Conservation (phyloP, 2,329 filamentous ascomycete genomes). For the Claviceps arundinis region DNA sequence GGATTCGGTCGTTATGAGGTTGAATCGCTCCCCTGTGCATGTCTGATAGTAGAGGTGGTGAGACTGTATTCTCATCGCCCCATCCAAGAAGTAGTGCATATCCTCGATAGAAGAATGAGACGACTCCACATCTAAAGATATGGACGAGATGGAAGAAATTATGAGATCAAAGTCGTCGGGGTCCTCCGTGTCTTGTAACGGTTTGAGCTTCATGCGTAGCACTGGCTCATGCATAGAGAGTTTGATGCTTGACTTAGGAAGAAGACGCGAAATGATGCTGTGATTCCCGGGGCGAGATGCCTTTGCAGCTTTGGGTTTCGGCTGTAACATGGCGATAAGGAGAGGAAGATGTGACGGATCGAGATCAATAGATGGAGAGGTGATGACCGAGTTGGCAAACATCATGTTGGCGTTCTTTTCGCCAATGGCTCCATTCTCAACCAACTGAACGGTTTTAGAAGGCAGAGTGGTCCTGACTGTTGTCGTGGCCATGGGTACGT, state of each 20-base stretch:
- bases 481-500: conserved; percentile 94
- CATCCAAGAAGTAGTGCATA: conserved; percentile 73
- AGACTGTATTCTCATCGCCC: conserved; percentile 69
- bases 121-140: conserved; percentile 86
- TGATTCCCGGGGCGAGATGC: conserved; percentile 38
- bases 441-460: conserved; percentile 80
- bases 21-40: conserved; percentile 65
- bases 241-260: conserved; percentile 90
- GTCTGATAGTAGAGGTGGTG: conserved; percentile 94
- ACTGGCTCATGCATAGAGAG: conserved; percentile 96
- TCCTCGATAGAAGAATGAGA: conserved; percentile 82
- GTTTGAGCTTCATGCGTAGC: conserved; percentile 73
- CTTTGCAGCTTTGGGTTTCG: conserved; percentile 25
- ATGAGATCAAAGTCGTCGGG: conserved; percentile 85
- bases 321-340: conserved; percentile 61
- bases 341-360: conserved; percentile 85
- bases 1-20: conserved; percentile 75
- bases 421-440: conserved; percentile 54
- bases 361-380: conserved; percentile 86
- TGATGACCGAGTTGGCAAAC: conserved; percentile 91
- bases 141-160: conserved; percentile 86
- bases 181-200: conserved; percentile 50
- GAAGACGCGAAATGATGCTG: conserved; percentile 70
- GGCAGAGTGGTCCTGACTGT: conserved; percentile 88
- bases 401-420: conserved; percentile 93